Evolutionary conservation across 257 asterid species (phyloP), one percentile per base, ranked within the genome.

Genomic region (Scutellaria galericulata): DNA sequence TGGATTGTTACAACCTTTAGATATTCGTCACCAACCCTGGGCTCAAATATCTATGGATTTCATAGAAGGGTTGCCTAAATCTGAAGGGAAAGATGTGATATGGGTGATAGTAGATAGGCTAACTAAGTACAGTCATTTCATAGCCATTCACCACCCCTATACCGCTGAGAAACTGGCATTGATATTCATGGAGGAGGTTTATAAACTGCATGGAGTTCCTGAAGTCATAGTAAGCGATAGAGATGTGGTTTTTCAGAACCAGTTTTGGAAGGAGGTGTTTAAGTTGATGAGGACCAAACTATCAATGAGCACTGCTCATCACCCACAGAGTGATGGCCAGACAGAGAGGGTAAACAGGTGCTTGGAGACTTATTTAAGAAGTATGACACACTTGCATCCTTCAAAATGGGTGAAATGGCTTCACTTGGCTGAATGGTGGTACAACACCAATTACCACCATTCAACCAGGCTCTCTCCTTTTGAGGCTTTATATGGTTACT

Each of bases 11-110:
- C 53, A 68, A 4, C 74, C 74, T 0, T 15, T 68, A 0, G 39
- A 24, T 3, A 41, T 54, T 3, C 73, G 64, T 2, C 2, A 9
- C 3, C 3, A 6, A 10, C 51, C 48, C 0, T 54, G 64, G 74
- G 4, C 18, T 5, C 22, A 40, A 7, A 54, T 68, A 0, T 52
- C 74, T 1, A 68, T 68, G 64, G 74, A 68, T 54, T 68, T 68
- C 22, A 68, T 68, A 7, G 63, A 54, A 10, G 39, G 12, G 2
- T 7, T 68, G 0, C 54, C 74, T 18, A 60, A 39, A 13, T 14
- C 27, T 22, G 2, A 22, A 22, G 27, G 27, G 27, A 22, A 22
- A 22, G 27, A 22, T 22, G 27, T 22, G 27, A 22, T 22, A 22
- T 22, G 27, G 27, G 27, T 22, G 27, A 22, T 22, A 22, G 27